Evolutionary conservation across 1,284 basidiomycete species (phyloP), one percentile per base, ranked within the genome.

Genomic region (Fomitopsis schrenkii): DNA sequence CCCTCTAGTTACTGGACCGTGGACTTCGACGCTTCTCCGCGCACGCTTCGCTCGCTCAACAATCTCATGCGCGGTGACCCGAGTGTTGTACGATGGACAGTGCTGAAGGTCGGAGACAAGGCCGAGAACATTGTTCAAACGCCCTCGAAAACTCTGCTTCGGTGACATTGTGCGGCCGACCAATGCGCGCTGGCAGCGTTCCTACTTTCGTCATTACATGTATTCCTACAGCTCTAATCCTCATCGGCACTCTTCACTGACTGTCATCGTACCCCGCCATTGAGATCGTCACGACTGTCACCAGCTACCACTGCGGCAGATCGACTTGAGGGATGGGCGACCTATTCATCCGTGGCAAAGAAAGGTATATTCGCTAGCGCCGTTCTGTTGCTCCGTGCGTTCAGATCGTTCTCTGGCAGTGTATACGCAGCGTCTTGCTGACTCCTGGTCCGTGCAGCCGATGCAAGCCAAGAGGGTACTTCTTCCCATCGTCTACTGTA

Each of bases 1-100:
- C 62, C 48, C 38, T n/a, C 17, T 69, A 95, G 94, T 70, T 95
- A 95, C 75, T 95, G 93, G 92, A 85, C 90, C 15, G 84, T 95
- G 80, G 85, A 94, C 72, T 95, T 95, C 72, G 94, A 95, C 78
- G 86, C 91, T 3, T 91, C 91, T 8, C 93, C 93, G 8, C 78
- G 79, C 55, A 86, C 85, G 0, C 80, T 95, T 61, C 78, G 80
- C 26, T 78, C 82, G 5, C 79, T 95, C 44, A 85, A 86, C 66
- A 76, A 78, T 28, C 80, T 90, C 59, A 82, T 95, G 75, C 85
- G 87, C 15, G 81, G 80, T 58, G 94, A 95, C 69, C 92, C 93
- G 19, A 83, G 91, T 45, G 91, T 95, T 46, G 79, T 95, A 63
- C 85, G 93, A 28, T 92, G 89, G 85, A 93, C 91, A 12, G 84